Evolutionary conservation across 805 yeast species (phyloP).

Genomic region (Lachancea fermentati): DNA sequence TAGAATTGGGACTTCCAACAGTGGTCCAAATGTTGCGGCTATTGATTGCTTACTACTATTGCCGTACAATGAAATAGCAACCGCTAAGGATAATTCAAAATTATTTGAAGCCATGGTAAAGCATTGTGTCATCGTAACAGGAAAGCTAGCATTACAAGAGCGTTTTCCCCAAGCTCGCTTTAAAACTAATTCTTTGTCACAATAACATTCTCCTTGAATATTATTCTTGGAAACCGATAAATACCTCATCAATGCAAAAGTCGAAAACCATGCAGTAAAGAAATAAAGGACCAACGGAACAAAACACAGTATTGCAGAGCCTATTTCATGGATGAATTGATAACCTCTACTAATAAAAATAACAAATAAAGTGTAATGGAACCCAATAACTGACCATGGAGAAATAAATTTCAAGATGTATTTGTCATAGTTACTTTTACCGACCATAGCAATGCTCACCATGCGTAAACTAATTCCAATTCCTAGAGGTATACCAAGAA

Average conservation of each 20-base stretch:
- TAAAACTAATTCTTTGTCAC: conserved; percentile 31
- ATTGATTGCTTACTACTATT: conserved; percentile 46
- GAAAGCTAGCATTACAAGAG: conserved; percentile 38
- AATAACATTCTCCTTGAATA: conserved; percentile 33
- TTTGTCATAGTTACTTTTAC: conserved; percentile 31
- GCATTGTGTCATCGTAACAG: conserved; percentile 42
- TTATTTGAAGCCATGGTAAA: conserved; percentile 56
- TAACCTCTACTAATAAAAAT: conserved; percentile 48
- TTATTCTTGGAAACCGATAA: conserved; percentile 19
- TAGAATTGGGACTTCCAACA: conserved; percentile 53
- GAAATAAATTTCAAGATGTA: conserved; percentile 37
- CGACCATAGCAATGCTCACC: conserved; percentile 22
- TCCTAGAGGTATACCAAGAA: conserved; percentile 49
- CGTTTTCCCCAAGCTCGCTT: conserved; percentile 22
- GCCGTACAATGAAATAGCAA: conserved; percentile 49
- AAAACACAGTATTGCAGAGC: conserved; percentile 44
- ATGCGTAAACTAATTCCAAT: conserved; percentile 42
- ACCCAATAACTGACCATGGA: conserved; percentile 48
- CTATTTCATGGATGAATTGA: conserved; percentile 42
- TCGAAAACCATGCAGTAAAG: conserved; percentile 42
- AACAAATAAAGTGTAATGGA: conserved; percentile 46
- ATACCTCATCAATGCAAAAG: conserved; percentile 36
- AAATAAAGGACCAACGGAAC: conserved; percentile 47
- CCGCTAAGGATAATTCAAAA: conserved; percentile 51
- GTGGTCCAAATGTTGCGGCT: conserved; percentile 57